These are phyloP conservation scores for Talaromyces atroroseus DNA, from an alignment of 2,329 filamentous ascomycete species.

Conservation along the genomic window DNA sequence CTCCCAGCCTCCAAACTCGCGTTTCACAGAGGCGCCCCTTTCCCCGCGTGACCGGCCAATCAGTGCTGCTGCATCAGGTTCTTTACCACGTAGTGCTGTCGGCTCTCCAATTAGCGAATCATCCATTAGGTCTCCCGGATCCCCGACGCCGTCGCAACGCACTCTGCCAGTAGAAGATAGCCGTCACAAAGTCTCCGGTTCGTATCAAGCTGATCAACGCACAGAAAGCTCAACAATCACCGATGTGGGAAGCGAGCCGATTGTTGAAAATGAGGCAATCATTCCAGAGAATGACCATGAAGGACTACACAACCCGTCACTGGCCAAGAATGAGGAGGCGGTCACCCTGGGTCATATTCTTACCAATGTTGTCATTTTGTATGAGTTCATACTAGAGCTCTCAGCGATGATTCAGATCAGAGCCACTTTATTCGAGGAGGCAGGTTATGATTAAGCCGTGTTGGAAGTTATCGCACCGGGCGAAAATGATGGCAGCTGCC, in stretches of 20 bases:
- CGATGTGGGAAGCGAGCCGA: constrained; percentile 4
- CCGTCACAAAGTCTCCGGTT: constrained; percentile 30
- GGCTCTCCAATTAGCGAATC: constrained; percentile 22
- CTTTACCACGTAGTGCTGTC: constrained; percentile 17
- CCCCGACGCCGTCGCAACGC: constrained; percentile 10
- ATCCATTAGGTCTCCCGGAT: constrained; percentile 13
- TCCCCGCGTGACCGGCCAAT: constrained; percentile 23
- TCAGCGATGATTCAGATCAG: constrained; percentile 69
- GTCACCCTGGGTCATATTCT: constrained; percentile 72
- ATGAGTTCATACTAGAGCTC: constrained; percentile 74
- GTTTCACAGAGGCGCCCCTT: constrained; percentile 5
- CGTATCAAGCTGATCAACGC: constrained; percentile 21
- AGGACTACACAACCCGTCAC: constrained; percentile 29
- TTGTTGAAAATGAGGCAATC: neutral
- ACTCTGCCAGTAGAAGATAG: constrained; percentile 16
- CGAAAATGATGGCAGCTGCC: neutral
- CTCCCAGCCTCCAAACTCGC: constrained; percentile 19
- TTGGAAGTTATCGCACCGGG: neutral
- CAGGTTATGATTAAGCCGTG: constrained; percentile 49
- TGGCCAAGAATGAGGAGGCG: constrained; percentile 16
- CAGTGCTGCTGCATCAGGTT: constrained; percentile 12
- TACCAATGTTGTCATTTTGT: constrained; percentile 72
- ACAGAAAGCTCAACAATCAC: constrained; percentile 1
- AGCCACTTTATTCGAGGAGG: constrained; percentile 70
- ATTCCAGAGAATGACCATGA: constrained; percentile 17